phyloP scores from a whole-genome alignment of 352 stramenopile species.

The Phytophthora pinifolia region DNA sequence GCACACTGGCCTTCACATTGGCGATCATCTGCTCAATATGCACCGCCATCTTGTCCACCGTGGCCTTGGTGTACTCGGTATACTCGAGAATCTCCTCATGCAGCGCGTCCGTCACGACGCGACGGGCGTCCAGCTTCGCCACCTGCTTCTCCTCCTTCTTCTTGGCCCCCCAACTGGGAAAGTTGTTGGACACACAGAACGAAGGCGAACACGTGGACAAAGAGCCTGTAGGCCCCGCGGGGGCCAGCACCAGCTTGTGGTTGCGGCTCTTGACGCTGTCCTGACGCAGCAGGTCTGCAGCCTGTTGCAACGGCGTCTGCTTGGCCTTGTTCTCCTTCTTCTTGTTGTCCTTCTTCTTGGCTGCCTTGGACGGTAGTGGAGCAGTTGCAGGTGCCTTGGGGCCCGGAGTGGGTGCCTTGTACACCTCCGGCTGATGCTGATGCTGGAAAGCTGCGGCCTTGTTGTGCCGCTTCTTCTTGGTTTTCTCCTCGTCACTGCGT shows the following conservation, averaged over 20 bases:
- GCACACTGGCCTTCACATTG: constrained; percentile 67
- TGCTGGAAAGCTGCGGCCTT: constrained; percentile 15
- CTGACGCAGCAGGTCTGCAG: constrained; percentile 30
- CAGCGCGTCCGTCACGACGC: constrained; percentile 45
- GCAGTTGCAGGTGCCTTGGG: background rate
- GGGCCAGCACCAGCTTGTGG: constrained; percentile 63
- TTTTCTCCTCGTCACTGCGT: constrained; percentile 31
- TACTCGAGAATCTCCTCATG: constrained; percentile 86
- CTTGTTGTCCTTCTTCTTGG: constrained; percentile 30
- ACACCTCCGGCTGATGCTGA: background rate
- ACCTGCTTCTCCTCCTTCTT: constrained; percentile 22
- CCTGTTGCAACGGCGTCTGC: constrained; percentile 24
- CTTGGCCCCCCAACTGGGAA: constrained; percentile 39
- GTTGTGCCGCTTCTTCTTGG: constrained; percentile 36
- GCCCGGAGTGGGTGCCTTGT: background rate
- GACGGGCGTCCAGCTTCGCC: background rate
- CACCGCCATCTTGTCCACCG: constrained; percentile 73
- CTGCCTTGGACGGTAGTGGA: background rate
- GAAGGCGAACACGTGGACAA: constrained; percentile 3
- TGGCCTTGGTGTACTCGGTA: constrained; percentile 63
- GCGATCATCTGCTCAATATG: constrained; percentile 86
- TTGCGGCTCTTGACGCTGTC: constrained; percentile 77
- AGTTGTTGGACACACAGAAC: constrained; percentile 25
- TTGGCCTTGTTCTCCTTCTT: constrained; percentile 42
- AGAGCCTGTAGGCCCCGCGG: constrained; percentile 10